These are phyloP conservation scores for Millerozyma acaciae DNA, from an alignment of 805 yeast species.

Conservation along the genomic window DNA sequence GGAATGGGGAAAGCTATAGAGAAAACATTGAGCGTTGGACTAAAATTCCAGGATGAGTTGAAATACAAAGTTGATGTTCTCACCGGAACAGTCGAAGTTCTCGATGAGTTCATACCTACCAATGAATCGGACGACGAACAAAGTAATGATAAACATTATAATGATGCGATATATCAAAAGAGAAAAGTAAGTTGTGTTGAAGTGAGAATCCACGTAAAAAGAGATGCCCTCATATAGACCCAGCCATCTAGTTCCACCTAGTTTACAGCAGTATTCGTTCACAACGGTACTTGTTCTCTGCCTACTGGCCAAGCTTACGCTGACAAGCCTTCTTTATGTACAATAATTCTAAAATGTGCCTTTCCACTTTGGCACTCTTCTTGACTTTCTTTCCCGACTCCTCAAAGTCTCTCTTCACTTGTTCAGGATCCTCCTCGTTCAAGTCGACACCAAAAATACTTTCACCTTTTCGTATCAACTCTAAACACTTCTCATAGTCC, in stretches of 20 bases:
- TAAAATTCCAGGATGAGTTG: conserved; percentile 51
- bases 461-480: conserved; percentile 38
- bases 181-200: conserved; percentile 49
- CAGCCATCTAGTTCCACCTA: not conserved
- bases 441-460: conserved; percentile 22
- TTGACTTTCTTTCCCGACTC: conserved; percentile 20
- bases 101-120: conserved; percentile 55
- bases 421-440: conserved; percentile 15
- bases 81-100: conserved; percentile 63
- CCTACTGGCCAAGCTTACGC: conserved; percentile 12
- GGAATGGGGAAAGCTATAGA: conserved; percentile 75
- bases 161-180: conserved; percentile 33
- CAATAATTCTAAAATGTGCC: conserved; percentile 50
- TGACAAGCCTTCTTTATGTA: conserved; percentile 41
- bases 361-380: conserved; percentile 37
- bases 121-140: conserved; percentile 6
- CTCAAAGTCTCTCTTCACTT: conserved; percentile 1
- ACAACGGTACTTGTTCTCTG: no score
- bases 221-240: conserved; percentile 7
- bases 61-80: conserved; percentile 52
- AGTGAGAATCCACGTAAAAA: conserved; percentile 35
- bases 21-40: conserved; percentile 58
- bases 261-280: not conserved
- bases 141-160: conserved; percentile 20
- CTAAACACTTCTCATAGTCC: conserved; percentile 50